Percentiles rank a stretch among this genome's conserved stretches.
Evolutionary conservation across 257 asterid genomes (phyloP).

Genomic region (Leptodermis oblonga): DNA sequence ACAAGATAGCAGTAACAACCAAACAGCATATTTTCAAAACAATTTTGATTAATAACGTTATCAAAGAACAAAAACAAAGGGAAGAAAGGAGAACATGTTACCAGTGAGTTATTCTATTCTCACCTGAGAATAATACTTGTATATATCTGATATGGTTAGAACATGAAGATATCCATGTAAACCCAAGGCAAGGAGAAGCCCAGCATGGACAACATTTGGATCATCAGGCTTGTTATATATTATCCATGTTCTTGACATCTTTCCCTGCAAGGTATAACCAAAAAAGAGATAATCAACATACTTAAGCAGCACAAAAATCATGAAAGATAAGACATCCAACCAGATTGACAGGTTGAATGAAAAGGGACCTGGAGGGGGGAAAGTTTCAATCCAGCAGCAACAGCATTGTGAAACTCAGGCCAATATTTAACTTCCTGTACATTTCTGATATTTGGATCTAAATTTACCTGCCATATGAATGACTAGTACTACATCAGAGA

Average conservation of each 20-base stretch:
- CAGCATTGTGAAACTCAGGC: slow-evolving; percentile 99
- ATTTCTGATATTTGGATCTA: slow-evolving; percentile 83
- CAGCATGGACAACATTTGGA: slow-evolving; percentile 92
- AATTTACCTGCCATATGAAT: slow-evolving; percentile 58
- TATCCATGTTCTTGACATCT: slow-evolving; percentile 96
- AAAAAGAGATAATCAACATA: slow-evolving; percentile 1
- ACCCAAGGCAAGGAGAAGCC: slow-evolving; percentile 95
- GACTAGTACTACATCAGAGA: not conserved
- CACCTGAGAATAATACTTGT: slow-evolving; percentile 83
- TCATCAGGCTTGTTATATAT: slow-evolving; percentile 92
- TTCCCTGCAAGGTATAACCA: slow-evolving; percentile 55
- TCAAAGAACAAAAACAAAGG: not conserved
- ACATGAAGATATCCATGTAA: slow-evolving; percentile 92
- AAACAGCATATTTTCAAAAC: not conserved
- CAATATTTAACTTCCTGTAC: slow-evolving; percentile 84
- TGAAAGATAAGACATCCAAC: not conserved
- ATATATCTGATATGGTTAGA: slow-evolving; percentile 72
- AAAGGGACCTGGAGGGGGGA: slow-evolving; percentile 83
- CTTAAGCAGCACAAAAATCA: not conserved
- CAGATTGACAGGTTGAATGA: not conserved
- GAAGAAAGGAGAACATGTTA: slow-evolving; percentile 9
- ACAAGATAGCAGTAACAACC: not conserved
- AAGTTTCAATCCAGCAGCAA: slow-evolving; percentile 93
- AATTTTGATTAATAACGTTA: not conserved
- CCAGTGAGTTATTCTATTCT: slow-evolving; percentile 6